Evolutionary conservation across 2,329 filamentous ascomycete species (phyloP), one percentile per base, ranked within the genome.

Genomic region (Trichoderma harzianum): DNA sequence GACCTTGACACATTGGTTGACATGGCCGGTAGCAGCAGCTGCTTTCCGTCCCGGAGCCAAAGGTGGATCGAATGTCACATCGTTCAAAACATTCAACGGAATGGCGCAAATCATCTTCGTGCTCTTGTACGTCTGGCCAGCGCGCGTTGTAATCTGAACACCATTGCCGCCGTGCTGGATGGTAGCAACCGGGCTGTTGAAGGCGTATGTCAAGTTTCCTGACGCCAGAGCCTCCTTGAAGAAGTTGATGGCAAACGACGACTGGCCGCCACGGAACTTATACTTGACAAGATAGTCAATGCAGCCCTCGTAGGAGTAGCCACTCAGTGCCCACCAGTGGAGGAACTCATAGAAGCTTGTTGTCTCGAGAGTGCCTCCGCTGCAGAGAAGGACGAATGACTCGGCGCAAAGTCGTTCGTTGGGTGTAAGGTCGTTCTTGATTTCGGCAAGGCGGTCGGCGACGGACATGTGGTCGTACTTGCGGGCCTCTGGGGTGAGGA

Each of bases 381-480:
- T 69, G 28, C 66, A 69, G 26, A 69, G 39, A 26, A 69, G 66
- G 7, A 61, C 55, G 36, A 69, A 69, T 18, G 55, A 57, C 39
- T 69, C 66, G 47, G 55, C 66, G 2, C 66, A 69, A 18, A 69
- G 55, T 36, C 66, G 66, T 43, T 69, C 66, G 36, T 69, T 69
- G 36, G 66, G 66, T 4, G 66, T 69, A 8, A 69, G 55, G 7
- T 60, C 66, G 7, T 61, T 69, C 18, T 69, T 69, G 2, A 69
- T 69, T 28, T 69, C 66, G 18, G 66, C 55, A n/a, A 69, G 39
- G 1, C 66, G 66, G 28, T 69, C 55, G 36, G 66, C 66, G 12
- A 69, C 66, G n/a, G 66, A 60, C 66, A 69, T 69, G 26, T 69
- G 66, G n/a, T 69, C 66, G 55, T 69, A 69, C 28, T 69, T 69